Conservation (phyloP, 106 monocot species). For the Dioscorea alata region DNA sequence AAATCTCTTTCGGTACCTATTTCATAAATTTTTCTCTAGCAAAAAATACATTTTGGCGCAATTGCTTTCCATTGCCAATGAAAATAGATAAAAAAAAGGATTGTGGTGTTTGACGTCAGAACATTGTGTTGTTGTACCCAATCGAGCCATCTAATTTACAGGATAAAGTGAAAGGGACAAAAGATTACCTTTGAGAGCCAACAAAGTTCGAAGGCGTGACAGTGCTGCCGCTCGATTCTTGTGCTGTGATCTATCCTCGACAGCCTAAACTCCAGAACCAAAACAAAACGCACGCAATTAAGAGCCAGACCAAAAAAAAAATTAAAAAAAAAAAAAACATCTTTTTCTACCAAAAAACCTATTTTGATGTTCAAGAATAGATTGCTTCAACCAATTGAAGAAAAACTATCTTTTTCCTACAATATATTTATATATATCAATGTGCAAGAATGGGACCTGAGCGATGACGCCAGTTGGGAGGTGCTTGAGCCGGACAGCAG, state of each 20-base stretch:
- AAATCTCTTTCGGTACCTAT: too few relatives aligned
- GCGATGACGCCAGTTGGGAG: constrained; percentile 80
- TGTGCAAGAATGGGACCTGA: constrained; percentile 39
- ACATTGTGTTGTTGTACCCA: background rate
- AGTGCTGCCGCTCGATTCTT: constrained; percentile 79
- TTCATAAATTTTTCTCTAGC: too few relatives aligned
- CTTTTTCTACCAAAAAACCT: background rate
- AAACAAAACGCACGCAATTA: background rate
- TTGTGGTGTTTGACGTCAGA: background rate
- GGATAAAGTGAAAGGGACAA: background rate
- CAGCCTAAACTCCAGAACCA: constrained; percentile 41
- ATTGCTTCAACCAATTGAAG: background rate
- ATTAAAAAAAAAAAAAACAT: background rate
- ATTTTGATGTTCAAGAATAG: background rate
- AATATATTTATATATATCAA: too few relatives aligned
- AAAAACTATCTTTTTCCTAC: background rate
- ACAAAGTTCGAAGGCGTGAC: constrained; percentile 59
- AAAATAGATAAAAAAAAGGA: background rate
- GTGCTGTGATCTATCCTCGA: constrained; percentile 91
- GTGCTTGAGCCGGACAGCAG: constrained; percentile 82
- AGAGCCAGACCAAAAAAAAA: background rate
- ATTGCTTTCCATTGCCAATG: too few relatives aligned
- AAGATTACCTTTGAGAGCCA: constrained; percentile 74
- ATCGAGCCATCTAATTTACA: background rate
- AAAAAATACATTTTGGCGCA: too few relatives aligned